Evolutionary conservation across 2,329 filamentous ascomycete genomes (phyloP).

Genomic region (Apiospora saccharicola): DNA sequence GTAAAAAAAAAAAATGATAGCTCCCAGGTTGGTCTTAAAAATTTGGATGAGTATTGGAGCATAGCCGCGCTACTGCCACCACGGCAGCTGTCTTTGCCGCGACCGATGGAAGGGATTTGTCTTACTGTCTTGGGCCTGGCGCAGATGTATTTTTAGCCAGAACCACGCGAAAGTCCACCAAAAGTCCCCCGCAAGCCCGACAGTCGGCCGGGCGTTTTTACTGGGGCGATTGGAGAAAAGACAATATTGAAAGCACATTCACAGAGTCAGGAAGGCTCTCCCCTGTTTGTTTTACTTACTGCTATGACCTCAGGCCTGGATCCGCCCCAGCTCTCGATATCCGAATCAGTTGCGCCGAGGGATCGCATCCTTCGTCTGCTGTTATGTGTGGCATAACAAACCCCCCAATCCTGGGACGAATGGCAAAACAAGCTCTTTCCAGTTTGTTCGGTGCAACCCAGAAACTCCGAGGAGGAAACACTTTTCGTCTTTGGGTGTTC

Average conservation of each 20-base stretch:
- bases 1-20: background rate
- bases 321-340: background rate
- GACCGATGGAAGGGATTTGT: background rate
- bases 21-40: background rate
- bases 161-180: background rate
- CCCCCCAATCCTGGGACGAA: background rate
- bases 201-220: background rate
- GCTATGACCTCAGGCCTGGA: conserved; percentile 5
- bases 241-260: too few relatives aligned
- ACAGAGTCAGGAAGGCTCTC: background rate
- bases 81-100: background rate
- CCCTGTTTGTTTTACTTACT: background rate
- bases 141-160: conserved; percentile 15
- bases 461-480: background rate
- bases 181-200: conserved; percentile 7
- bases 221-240: background rate
- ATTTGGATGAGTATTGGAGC: background rate
- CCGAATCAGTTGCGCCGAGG: background rate
- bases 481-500: background rate
- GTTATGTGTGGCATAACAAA: background rate
- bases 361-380: background rate
- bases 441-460: background rate
- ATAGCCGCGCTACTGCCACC: conserved; percentile 21
- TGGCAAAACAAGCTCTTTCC: background rate
- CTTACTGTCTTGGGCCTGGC: conserved; percentile 12